Evolutionary conservation across 768 basidiomycete genomes (phyloP), one percentile per base, ranked within the genome.

Genomic region (Cystofilobasidium bisporidii): DNA sequence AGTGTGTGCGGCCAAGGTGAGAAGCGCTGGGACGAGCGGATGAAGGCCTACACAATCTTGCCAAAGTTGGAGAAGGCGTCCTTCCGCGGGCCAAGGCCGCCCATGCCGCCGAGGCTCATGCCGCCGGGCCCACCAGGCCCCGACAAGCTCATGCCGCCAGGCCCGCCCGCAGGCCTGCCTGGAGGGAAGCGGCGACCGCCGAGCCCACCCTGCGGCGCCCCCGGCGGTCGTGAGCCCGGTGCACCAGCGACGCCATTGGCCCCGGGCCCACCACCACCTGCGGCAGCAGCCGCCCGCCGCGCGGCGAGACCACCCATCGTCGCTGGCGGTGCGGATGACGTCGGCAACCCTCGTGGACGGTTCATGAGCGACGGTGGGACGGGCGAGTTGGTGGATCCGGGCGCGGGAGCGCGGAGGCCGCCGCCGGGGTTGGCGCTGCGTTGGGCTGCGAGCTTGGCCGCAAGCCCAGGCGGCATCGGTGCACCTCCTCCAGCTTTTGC

Each of bases 31-130:
- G 3, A 8, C 4, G 45, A 63, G 18, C 17, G 22, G 45, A 48
- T 36, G 33, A 33, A 26, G 14, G 56, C 67, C 33, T 43, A 68
- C 67, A 68, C 67, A 36, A 68, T 68, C 55, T 61, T 62, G 43
- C 61, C 61, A 47, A 68, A 68, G 38, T 68, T 68, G 28, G 67
- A 68, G 53, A 68, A 68, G 12, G 67, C 60, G 55, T 68, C 67
- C 26, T 62, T 58, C 11, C 45, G 10, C 18, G 45, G 36, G n/a
- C 53, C 38, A 3, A 50, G 48, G 18, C 60, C 60, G 53, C 61
- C 61, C 45, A 66, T 66, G 14, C 30, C 17, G 33, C 56, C 36
- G 26, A 68, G 50, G 28, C 30, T 68, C 61, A 68, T 62, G 5
- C 50, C 66, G n/a, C 66, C 65, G 15, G 43, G 41, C 9, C 57